Conservation (phyloP, 495 filamentous ascomycete species). For the Aspergillus conjunctus region DNA sequence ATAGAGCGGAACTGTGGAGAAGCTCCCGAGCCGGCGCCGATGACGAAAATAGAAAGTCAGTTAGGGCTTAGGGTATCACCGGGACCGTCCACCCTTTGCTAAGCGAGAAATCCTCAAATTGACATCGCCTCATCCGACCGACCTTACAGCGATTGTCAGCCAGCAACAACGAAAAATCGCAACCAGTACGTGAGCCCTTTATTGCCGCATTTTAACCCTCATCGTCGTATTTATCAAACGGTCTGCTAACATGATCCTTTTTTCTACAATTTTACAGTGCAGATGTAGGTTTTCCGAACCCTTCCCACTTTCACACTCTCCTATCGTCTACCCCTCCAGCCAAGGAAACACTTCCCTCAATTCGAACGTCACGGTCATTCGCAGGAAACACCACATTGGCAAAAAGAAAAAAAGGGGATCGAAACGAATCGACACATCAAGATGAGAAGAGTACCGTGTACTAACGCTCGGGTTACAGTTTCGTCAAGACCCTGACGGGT, state of each 20-base stretch:
- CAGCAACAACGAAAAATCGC: slow-evolving; percentile 56
- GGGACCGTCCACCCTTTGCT: slow-evolving; percentile 40
- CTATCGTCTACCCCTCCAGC: slow-evolving; percentile 7
- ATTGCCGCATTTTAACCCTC: slow-evolving; percentile 18
- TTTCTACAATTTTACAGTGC: slow-evolving; percentile 61
- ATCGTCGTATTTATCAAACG: slow-evolving; percentile 10
- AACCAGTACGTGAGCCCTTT: slow-evolving; percentile 56
- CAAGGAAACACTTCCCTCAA: slow-evolving; percentile 1
- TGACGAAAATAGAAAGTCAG: slow-evolving; percentile 1
- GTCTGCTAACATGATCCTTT: slow-evolving; percentile 42
- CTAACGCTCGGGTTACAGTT: slow-evolving; percentile 59
- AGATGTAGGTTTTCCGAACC: slow-evolving; percentile 63
- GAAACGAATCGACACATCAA: background rate
- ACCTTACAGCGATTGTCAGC: slow-evolving; percentile 50
- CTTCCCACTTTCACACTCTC: slow-evolving; percentile 15
- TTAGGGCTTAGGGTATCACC: slow-evolving; percentile 46
- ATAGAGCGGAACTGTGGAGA: slow-evolving; percentile 14
- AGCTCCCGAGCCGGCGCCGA: slow-evolving; percentile 10
- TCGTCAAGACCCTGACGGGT: slow-evolving; percentile 96
- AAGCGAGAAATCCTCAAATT: slow-evolving; percentile 54
- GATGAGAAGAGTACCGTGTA: slow-evolving; percentile 13
- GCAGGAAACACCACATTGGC: background rate
- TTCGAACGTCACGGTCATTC: background rate
- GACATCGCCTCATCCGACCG: slow-evolving; percentile 46
- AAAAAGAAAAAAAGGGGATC: background rate